A percentile compares a stretch with the other conserved stretches of the same genome.
Conservation (phyloP, 768 basidiomycete genomes). For the Macrolepiota albuminosa region DNA sequence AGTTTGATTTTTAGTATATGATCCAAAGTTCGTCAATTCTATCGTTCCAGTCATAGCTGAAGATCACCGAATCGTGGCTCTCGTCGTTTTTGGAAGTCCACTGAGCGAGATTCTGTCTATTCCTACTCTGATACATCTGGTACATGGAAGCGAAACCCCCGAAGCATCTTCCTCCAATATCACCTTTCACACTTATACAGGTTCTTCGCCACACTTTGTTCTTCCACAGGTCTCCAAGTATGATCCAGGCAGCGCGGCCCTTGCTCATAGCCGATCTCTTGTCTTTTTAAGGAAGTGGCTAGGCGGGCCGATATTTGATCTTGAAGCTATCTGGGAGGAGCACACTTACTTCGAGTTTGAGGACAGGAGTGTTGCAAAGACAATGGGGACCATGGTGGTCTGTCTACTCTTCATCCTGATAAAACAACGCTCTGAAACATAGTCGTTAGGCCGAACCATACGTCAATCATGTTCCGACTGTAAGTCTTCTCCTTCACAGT, state of each 20-base stretch:
- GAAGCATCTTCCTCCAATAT: slow-evolving; percentile 18
- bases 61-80: slow-evolving; percentile 29
- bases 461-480: slow-evolving; percentile 56
- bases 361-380: slow-evolving; percentile 43
- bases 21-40: slow-evolving; percentile 21
- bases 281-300: slow-evolving; percentile 40
- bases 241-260: slow-evolving; percentile 34
- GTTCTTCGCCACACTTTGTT: slow-evolving; percentile 35
- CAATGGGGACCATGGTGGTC: slow-evolving; percentile 56
- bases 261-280: slow-evolving; percentile 42
- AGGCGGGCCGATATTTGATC: slow-evolving; percentile 49
- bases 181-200: slow-evolving; percentile 20
- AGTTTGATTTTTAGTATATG: slow-evolving; percentile 27
- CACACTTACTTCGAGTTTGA: slow-evolving; percentile 54
- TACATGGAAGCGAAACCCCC: slow-evolving; percentile 19
- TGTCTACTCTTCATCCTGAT: slow-evolving; percentile 13
- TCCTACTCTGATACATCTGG: slow-evolving; percentile 34
- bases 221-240: slow-evolving; percentile 38
- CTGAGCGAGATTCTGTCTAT: slow-evolving; percentile 15
- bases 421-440: not conserved
- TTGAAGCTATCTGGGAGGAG: slow-evolving; percentile 60
- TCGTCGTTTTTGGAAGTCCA: slow-evolving; percentile 32
- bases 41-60: slow-evolving; percentile 23
- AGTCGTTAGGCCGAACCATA: slow-evolving; percentile 46
- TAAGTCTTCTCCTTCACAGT: slow-evolving; percentile 14